Conservation (phyloP, 768 basidiomycete species). For the Chalciporus pseudorubinellus region DNA sequence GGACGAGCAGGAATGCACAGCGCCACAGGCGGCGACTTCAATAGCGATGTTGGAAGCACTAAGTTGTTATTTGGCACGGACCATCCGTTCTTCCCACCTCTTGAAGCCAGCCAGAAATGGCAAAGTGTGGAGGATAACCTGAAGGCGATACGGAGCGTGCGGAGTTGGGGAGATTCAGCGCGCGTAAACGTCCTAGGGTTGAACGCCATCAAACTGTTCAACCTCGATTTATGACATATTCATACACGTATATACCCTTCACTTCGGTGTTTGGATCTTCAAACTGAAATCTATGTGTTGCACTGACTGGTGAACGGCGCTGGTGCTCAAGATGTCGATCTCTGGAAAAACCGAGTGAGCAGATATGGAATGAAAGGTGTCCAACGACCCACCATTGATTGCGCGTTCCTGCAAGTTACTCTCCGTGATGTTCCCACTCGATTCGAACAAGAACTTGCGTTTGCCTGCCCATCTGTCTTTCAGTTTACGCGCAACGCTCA, state of each 20-base stretch:
- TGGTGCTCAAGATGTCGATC: conserved; percentile 93
- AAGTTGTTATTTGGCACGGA: conserved; percentile 83
- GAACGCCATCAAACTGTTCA: conserved; percentile 74
- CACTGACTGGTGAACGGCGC: conserved; percentile 86
- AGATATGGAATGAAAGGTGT: not conserved
- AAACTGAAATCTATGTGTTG: conserved; percentile 96
- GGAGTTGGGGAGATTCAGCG: conserved; percentile 45
- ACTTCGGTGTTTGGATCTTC: conserved; percentile 78
- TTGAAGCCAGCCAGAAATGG: conserved; percentile 69
- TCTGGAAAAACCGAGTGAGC: conserved; percentile 45
- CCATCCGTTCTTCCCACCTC: conserved; percentile 89
- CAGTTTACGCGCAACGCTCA: conserved; percentile 62
- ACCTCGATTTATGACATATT: conserved; percentile 34
- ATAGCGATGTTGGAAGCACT: conserved; percentile 46
- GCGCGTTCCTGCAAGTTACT: conserved; percentile 76
- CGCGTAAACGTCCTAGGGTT: conserved; percentile 64
- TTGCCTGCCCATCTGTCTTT: conserved; percentile 78
- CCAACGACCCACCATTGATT: conserved; percentile 62
- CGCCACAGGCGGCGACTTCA: conserved; percentile 28
- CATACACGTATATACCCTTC: conserved; percentile 9
- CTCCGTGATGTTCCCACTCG: conserved; percentile 94
- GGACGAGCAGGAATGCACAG: conserved; percentile 55
- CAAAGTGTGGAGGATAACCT: conserved; percentile 83
- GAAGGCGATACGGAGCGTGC: conserved; percentile 59
- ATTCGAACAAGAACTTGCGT: conserved; percentile 87